Percentiles rank a stretch among this genome's conserved stretches.
These are phyloP conservation scores for Sugiyamaella smithiae DNA, from an alignment of 805 yeast species.

Conservation along the genomic window DNA sequence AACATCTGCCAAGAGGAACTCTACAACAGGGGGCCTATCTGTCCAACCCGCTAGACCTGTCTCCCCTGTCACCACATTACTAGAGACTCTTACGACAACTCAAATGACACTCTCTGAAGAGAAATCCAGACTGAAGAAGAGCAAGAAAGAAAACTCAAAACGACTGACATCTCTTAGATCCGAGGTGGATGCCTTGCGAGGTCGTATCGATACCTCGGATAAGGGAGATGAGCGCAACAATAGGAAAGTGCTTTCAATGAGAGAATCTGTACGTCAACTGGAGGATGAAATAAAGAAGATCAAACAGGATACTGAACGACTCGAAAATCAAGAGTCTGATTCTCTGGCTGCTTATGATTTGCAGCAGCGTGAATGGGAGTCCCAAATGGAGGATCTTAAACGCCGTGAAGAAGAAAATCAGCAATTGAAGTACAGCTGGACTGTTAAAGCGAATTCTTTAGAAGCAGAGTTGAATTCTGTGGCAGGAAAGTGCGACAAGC, in stretches of 20 bases:
- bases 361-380: conserved; percentile 23
- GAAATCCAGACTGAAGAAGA: conserved; percentile 52
- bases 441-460: conserved; percentile 18
- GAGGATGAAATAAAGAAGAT: conserved; percentile 37
- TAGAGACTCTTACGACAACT: conserved; percentile 63
- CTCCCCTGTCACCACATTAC: conserved; percentile 62
- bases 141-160: conserved; percentile 57
- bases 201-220: conserved; percentile 46
- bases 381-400: conserved; percentile 16
- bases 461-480: conserved; percentile 27
- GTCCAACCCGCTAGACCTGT: conserved; percentile 36
- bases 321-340: conserved; percentile 17
- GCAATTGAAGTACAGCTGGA: conserved; percentile 18
- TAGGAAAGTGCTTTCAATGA: conserved; percentile 50
- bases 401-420: conserved; percentile 18
- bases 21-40: not conserved
- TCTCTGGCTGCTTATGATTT: conserved; percentile 13
- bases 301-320: conserved; percentile 14
- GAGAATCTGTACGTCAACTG: conserved; percentile 42
- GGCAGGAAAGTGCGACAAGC: conserved; percentile 28
- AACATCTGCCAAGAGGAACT: conserved; percentile 13
- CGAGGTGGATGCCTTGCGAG: conserved; percentile 55
- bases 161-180: conserved; percentile 48
- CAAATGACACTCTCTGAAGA: conserved; percentile 58
- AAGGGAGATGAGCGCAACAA: conserved; percentile 56